These are phyloP conservation scores for Akanthomyces dipterigenus DNA, from an alignment of 2,329 filamentous ascomycete species.

Conservation along the genomic window DNA sequence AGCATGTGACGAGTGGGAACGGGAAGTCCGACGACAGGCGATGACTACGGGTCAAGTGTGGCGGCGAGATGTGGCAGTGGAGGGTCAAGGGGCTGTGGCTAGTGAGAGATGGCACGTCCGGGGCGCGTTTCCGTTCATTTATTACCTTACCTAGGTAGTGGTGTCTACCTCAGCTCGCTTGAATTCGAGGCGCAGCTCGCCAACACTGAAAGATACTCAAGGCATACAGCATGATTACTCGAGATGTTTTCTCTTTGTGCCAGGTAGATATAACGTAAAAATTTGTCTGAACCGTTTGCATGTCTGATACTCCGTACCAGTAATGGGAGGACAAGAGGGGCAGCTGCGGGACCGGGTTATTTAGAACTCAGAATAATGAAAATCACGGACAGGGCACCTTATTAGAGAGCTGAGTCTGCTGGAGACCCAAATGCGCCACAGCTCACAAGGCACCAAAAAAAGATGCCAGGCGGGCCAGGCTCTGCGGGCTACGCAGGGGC, in stretches of 20 bases:
- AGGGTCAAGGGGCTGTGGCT: not conserved
- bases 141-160: not conserved
- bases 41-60: not conserved
- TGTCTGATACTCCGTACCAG: not conserved
- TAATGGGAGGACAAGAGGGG: not conserved
- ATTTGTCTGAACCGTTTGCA: not conserved
- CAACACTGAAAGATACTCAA: too few relatives aligned
- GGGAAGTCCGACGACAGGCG: not conserved
- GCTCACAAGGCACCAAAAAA: not conserved
- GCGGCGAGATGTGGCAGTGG: not conserved
- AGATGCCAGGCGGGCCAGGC: too few relatives aligned
- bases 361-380: not conserved
- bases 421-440: not conserved
- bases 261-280: not conserved
- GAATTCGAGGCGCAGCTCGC: not conserved
- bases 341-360: not conserved
- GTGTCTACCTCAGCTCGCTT: not conserved
- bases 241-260: not conserved
- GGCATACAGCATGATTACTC: too few relatives aligned
- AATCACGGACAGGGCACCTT: not conserved
- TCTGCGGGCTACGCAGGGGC: not conserved
- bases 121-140: too few relatives aligned
- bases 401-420: not conserved
- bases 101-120: not conserved
- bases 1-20: slow-evolving; percentile 7